Base-by-base conservation (phyloP, 2,329 filamentous ascomycete genomes). In the Claviceps humidiphila region DNA sequence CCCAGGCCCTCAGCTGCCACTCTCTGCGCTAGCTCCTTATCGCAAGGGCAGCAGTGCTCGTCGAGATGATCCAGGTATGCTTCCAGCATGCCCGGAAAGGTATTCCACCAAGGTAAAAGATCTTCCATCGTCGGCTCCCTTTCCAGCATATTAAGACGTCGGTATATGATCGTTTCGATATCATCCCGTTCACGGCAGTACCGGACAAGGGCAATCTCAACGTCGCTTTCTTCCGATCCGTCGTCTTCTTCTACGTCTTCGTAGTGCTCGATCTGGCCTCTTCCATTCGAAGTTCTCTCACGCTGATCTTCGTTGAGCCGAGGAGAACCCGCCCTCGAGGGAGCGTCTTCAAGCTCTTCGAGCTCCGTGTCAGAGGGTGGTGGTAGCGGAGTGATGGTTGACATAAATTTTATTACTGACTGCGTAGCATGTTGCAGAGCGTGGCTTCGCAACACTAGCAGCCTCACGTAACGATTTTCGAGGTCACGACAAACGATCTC, bases 1-100 rank as follows among this genome's bases (percentile, higher is more conserved):
- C 30, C 30, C 30, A 34, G 30, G 30, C 30, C 30, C 30, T 34
- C 30, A 34, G 30, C 4, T 34, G 30, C 30, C 30, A 34, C 30
- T 34, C 30, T 34, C 30, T 34, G 30, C 30, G 30, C 39, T n/a
- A n/a, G 8, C 39, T 40, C 39, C n/a, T 16, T n/a, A 14, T 40
- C 39, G 16, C 14, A 40, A 40, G 20, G 26, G 44, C 49, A 46
- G 42, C 44, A 39, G 17, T 37, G 20, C 5, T 34, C n/a, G 16
- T 52, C 51, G 24, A 52, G 45, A 22, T 49, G 41, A 20, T 55
- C 38, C 9, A 57, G 6, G 16, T 51, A 53, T 5, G 3, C 22
- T 34, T 53, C 40, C 4, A 57, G 30, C n/a, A 30, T 50, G 41
- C 24, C 54, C 3, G 49, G 20, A 30, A 53, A 55, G 2, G 54